Evolutionary conservation across 192 early-diverging fungal species (phyloP), one percentile per base, ranked within the genome.

Genomic region (Allomyces macrogynus): DNA sequence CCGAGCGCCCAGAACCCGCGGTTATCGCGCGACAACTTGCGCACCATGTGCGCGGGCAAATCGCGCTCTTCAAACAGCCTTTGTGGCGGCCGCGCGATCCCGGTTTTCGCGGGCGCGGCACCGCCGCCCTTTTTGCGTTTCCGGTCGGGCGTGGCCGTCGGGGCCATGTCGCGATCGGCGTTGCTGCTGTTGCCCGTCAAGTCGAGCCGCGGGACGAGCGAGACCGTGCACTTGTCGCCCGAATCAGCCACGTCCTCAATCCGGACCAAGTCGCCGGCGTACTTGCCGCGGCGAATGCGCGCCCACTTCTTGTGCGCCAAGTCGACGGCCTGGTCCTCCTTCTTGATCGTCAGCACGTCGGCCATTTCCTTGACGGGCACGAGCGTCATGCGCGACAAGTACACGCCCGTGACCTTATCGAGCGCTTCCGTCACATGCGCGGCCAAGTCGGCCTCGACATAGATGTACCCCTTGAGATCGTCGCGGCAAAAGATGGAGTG

Each of bases 281-380:
- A 97, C 68, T 87, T 97, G 57, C 93, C 96, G 66, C 87, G 84
- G 68, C 87, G 88, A 57, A 95, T 81, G 44, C 92, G 81, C 26
- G 91, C 89, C 93, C 93, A 99, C 9, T 80, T 72, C 16, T 86
- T 86, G 12, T 73, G 69, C 54, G 83, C 76, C 25, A 92, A 66
- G 4, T 89, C 81, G 0, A 75, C 65, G 64, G 76, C 63, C 83
- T 85, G 57, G 60, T 79, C 74, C 61, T 81, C 82, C 64, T 78
- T 71, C 69, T 85, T 84, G 66, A 95, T 84, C 43, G 77, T 83
- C 49, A 99, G 81, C 43, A 87, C 86, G 62, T 92, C 89, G 3
- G 87, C 84, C 91, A 95, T 95, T 64, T 99, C 92, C 23, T 83
- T 78, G 61, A 95, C 84, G 9, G 89, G 90, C 60, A 99, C 91